phyloP scores from a whole-genome alignment of 179 eudicot species.

The Heliamphora pulchella region DNA sequence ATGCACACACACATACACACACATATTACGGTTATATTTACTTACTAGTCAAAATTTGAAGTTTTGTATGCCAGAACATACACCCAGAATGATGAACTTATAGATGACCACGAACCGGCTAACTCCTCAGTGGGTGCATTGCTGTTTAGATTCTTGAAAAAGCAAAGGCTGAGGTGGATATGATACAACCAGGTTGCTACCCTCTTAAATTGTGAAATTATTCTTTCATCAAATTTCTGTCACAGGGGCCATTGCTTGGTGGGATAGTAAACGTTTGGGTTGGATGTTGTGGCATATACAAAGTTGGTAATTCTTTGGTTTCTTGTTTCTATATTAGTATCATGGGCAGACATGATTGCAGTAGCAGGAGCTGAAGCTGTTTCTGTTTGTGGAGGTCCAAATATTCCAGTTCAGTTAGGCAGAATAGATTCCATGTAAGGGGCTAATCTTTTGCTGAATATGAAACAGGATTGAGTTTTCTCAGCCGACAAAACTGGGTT shows the following conservation, averaged over 20 bases:
- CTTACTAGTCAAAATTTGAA: slow-evolving; percentile 1
- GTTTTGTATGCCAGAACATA: slow-evolving; percentile 18
- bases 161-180: slow-evolving; percentile 65
- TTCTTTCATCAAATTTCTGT: slow-evolving; percentile 6
- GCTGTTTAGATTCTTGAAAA: slow-evolving; percentile 63
- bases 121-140: slow-evolving; percentile 30
- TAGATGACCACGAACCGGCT: slow-evolving; percentile 29
- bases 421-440: slow-evolving; percentile 76
- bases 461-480: not conserved
- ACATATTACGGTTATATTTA: not conserved
- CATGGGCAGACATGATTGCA: slow-evolving; percentile 93
- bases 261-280: not conserved
- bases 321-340: slow-evolving; percentile 38
- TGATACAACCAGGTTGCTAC: slow-evolving; percentile 47
- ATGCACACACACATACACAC: too few species aligned
- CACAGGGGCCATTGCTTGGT: not conserved
- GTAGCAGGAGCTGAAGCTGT: slow-evolving; percentile 96
- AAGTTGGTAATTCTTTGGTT: slow-evolving; percentile 8
- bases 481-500: not conserved
- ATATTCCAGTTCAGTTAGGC: slow-evolving; percentile 62
- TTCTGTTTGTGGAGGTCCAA: slow-evolving; percentile 82
- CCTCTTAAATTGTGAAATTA: slow-evolving; percentile 3
- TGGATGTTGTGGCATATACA: slow-evolving; percentile 5
- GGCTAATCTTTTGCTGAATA: slow-evolving; percentile 16
- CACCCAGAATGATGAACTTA: slow-evolving; percentile 21